Evolutionary conservation across 495 filamentous ascomycete genomes (phyloP).

Genomic region (Xylaria palmicola): DNA sequence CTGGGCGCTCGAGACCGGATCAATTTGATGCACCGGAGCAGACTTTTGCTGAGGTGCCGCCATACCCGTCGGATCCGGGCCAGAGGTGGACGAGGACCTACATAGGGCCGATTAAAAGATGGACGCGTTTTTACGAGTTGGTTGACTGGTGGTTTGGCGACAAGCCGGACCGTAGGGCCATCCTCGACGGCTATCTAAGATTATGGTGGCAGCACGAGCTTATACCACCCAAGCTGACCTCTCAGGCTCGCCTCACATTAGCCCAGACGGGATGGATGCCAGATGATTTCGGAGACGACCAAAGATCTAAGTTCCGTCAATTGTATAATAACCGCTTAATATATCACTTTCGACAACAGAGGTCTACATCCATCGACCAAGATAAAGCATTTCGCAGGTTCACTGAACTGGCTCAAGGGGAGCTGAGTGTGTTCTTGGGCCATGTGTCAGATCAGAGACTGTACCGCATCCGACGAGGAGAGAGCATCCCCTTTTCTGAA

Average conservation of each 20-base stretch:
- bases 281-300: conserved; percentile 26
- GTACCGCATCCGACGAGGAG: conserved; percentile 32
- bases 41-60: conserved; percentile 37
- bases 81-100: conserved; percentile 46
- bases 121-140: conserved; percentile 42
- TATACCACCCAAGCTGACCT: conserved; percentile 35
- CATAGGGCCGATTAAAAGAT: conserved; percentile 43
- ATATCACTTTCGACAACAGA: conserved; percentile 20
- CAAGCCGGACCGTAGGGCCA: conserved; percentile 33
- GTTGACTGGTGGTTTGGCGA: conserved; percentile 47
- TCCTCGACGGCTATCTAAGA: conserved; percentile 41
- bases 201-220: conserved; percentile 39
- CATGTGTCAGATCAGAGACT: conserved; percentile 38
- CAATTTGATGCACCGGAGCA: conserved; percentile 23
- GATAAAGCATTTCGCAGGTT: conserved; percentile 23
- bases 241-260: conserved; percentile 24
- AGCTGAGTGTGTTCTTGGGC: conserved; percentile 36
- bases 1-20: conserved; percentile 22
- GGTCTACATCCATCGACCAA: conserved; percentile 22
- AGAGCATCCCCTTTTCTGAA: conserved; percentile 28
- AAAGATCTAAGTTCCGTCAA: conserved; percentile 24
- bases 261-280: conserved; percentile 43
- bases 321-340: conserved; percentile 34
- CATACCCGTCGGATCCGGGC: conserved; percentile 44
- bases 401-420: conserved; percentile 31